Percentiles rank a stretch among this genome's conserved stretches.
Evolutionary conservation across 2,329 filamentous ascomycete genomes (phyloP).

Genomic region (Colletotrichum lindemuthianum): DNA sequence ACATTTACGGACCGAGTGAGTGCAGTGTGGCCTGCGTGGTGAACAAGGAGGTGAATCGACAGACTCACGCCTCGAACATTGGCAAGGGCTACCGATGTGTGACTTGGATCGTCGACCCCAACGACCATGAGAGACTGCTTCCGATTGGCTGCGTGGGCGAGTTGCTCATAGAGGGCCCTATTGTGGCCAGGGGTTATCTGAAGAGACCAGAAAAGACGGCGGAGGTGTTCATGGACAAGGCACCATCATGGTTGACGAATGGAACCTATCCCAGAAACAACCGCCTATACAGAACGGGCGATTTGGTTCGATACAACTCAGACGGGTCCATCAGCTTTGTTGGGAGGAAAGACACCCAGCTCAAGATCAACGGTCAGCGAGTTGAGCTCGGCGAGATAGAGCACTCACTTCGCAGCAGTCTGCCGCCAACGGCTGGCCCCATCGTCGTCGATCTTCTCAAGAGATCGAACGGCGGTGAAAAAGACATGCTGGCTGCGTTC

Average conservation of each 20-base stretch:
- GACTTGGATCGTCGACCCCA: conserved; percentile 39
- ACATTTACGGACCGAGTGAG: conserved; percentile 16
- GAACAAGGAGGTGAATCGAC: conserved; percentile 16
- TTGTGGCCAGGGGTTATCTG: conserved; percentile 12
- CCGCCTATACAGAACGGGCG: conserved; percentile 40
- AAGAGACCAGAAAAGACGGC: conserved; percentile 7
- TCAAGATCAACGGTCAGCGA: conserved; percentile 47
- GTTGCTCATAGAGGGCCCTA: conserved; percentile 37
- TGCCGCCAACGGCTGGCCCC: conserved; percentile 12
- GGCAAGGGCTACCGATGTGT: conserved; percentile 19
- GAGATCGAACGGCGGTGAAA: conserved; percentile 1
- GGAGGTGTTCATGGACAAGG: conserved; percentile 10
- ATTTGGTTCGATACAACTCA: conserved; percentile 39
- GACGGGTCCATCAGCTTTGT: conserved; percentile 40
- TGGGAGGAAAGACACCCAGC: conserved; percentile 43
- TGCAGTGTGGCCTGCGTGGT: conserved; percentile 16
- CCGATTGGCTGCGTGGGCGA: conserved; percentile 39
- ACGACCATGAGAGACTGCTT: conserved; percentile 33
- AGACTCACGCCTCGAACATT: conserved; percentile 38
- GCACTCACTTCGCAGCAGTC: conserved; percentile 44
- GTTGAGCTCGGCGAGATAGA: conserved; percentile 47
- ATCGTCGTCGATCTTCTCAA: conserved; percentile 1
- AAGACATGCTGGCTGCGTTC: conserved; percentile 13
- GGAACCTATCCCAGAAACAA: conserved; percentile 35
- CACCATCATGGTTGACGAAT: conserved; percentile 37